Conservation (phyloP, 2,329 filamentous ascomycete species). For the Fusarium sp. region DNA sequence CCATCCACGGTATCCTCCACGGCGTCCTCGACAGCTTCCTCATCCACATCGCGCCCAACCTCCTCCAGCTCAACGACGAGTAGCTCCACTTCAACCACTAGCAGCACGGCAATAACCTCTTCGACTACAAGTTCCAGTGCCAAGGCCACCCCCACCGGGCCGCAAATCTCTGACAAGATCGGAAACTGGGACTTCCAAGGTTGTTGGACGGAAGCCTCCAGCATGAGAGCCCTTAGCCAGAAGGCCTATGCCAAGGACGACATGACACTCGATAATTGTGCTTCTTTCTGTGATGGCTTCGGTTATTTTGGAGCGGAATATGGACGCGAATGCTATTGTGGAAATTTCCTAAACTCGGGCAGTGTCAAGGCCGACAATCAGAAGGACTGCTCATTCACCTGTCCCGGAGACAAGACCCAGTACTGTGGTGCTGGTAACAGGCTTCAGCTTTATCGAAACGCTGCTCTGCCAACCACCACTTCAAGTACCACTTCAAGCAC, state of each 20-base stretch:
- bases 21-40: neutral
- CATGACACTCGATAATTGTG: slow-evolving; percentile 52
- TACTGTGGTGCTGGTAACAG: slow-evolving; percentile 52
- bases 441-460: slow-evolving; percentile 49
- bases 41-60: neutral
- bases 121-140: slow-evolving; percentile 26
- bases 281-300: slow-evolving; percentile 46
- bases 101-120: slow-evolving; percentile 37
- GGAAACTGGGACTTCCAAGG: slow-evolving; percentile 50
- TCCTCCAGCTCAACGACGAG: neutral
- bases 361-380: slow-evolving; percentile 45
- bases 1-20: neutral
- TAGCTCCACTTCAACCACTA: neutral
- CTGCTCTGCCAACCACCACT: slow-evolving; percentile 1
- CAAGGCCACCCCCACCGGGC: slow-evolving; percentile 38
- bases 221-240: slow-evolving; percentile 47
- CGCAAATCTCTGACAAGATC: slow-evolving; percentile 40
- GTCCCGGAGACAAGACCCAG: slow-evolving; percentile 47
- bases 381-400: slow-evolving; percentile 50
- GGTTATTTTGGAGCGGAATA: slow-evolving; percentile 52
- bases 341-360: slow-evolving; percentile 46
- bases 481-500: slow-evolving; percentile 6
- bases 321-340: slow-evolving; percentile 55
- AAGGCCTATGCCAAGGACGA: slow-evolving; percentile 46
- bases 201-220: slow-evolving; percentile 52